Base-by-base conservation (phyloP, 2,329 filamentous ascomycete genomes). In the Dothistroma pini region DNA sequence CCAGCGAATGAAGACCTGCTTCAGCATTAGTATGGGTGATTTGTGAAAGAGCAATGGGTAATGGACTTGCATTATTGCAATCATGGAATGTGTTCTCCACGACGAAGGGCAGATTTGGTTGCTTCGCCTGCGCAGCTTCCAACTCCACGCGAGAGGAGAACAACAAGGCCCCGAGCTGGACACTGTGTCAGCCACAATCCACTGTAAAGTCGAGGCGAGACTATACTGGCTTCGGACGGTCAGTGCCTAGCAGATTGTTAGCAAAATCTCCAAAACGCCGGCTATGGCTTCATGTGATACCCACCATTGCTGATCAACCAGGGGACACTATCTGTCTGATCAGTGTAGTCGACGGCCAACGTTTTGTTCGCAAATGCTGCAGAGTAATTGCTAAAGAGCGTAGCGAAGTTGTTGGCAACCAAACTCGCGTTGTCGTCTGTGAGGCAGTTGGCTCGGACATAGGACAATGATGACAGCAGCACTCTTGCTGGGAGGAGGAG, bases 41-140 rank as follows among this genome's bases (percentile, higher is more conserved):
- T 11, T n/a, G 2, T n/a, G n/a, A n/a, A 14, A 41, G 8, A 41
- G 38, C 6, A 41, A 6, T n/a, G 14, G 38, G 14, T 41, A 5
- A 6, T 12, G 10, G 38, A 41, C 8, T 16, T 32, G 19, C 61
- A 32, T 65, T 59, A 35, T 63, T 60, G 59, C 70, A 71, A 51
- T 68, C 66, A 55, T 71, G 63, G 61, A 64, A 71, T 21, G 67
- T 58, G 51, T 70, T 69, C 19, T 68, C 31, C 19, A 68, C 65
- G 21, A 63, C 31, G 54, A 71, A 71, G 6, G 68, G 68, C n/a
- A 70, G 61, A 16, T 64, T 54, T 2, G 69, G 69, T 50, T 71
- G 69, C 4, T 64, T 63, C 19, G 61, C 66, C 56, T 70, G 67
- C 19, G 61, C 65, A n/a, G 63, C 62, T 44, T 68, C 41, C 49